Base-by-base conservation (phyloP, 257 asterid species). In the Penstemon newberryi region DNA sequence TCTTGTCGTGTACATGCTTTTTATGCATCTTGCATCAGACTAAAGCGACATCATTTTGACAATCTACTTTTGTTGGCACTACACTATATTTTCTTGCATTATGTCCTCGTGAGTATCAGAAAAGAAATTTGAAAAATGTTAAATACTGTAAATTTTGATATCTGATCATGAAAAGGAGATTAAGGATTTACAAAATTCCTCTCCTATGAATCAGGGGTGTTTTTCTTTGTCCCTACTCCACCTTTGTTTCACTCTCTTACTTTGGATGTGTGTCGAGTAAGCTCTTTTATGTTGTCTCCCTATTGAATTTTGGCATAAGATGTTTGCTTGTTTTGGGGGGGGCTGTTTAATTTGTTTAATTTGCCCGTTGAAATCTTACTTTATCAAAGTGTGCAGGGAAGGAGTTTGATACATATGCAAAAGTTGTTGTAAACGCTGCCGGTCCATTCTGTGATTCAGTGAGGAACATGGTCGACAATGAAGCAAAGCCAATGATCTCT, bases 381-480 rank as follows among this genome's bases (percentile, higher is more conserved):
- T 73, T 72, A 69, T 79, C 67, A 64, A 82, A 59, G 71, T 75
- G 43, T 83, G 82, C 90, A 92, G 98, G 97, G 69, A 87, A 79
- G 64, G 96, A 91, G 78, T 94, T 94, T 73, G 95, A 94, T 67
- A 83, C 97, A 25, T 94, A 89, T 77, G 96, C 99, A 70, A 94
- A 89, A 76, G 97, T 94, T 68, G 79, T 94, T 36, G 96, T 91
- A 61, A 94, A 94, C 67, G 99, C 96, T 44, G 96, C 86, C 40
- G 99, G 97, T 41, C 97, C 99, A 8, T 94, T 94, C 83, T 94
- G 99, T 81, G 99, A 94, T 87, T 78, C 91, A 70, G 86, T 94
- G 53, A 84, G 99, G 79, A 80, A 75, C 70, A 77, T 94, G 96
- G 97, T 83, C 37, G 89, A 89, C 79, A 79, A 83, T 61, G 92